Conservation (phyloP, 495 filamentous ascomycete species). For the Lepraria neglecta region DNA sequence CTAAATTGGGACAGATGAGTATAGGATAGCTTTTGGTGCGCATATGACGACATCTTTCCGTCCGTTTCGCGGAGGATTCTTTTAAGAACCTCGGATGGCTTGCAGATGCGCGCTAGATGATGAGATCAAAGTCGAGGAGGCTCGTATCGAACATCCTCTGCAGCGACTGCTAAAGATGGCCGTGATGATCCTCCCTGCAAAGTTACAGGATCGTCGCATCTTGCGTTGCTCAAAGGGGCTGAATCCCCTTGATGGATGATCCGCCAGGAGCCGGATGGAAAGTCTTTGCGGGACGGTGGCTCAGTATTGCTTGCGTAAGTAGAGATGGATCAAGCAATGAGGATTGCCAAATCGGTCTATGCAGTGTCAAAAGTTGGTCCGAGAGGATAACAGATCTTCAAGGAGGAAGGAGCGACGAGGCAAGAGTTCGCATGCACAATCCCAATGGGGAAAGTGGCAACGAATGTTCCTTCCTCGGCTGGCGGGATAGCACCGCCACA, state of each 20-base stretch:
- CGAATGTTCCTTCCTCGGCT: slow-evolving; percentile 1
- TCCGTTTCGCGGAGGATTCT: slow-evolving; percentile 6
- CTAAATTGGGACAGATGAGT: not conserved
- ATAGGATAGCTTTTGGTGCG: slow-evolving; percentile 11
- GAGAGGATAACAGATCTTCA: not conserved
- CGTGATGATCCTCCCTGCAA: not conserved
- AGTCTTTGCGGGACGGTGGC: not conserved
- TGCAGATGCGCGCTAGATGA: slow-evolving; percentile 9
- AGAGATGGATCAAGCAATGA: not conserved
- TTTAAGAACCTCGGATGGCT: not conserved
- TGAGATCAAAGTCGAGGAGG: slow-evolving; percentile 1
- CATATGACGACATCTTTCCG: slow-evolving; percentile 1
- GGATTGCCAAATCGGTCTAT: not conserved
- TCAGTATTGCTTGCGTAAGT: slow-evolving; percentile 1
- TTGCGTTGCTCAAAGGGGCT: slow-evolving; percentile 14
- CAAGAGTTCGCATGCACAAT: not conserved
- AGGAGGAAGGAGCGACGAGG: not conserved
- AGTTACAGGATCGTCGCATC: not conserved
- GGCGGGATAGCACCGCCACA: not conserved
- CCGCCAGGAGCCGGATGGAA: not conserved
- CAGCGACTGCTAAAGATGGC: slow-evolving; percentile 12
- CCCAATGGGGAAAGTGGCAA: slow-evolving; percentile 1
- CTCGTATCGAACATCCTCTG: not conserved
- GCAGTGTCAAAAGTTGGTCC: not conserved
- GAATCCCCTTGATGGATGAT: slow-evolving; percentile 1